Evolutionary conservation across 495 filamentous ascomycete species (phyloP).

Genomic region (Xylaria bambusicola): DNA sequence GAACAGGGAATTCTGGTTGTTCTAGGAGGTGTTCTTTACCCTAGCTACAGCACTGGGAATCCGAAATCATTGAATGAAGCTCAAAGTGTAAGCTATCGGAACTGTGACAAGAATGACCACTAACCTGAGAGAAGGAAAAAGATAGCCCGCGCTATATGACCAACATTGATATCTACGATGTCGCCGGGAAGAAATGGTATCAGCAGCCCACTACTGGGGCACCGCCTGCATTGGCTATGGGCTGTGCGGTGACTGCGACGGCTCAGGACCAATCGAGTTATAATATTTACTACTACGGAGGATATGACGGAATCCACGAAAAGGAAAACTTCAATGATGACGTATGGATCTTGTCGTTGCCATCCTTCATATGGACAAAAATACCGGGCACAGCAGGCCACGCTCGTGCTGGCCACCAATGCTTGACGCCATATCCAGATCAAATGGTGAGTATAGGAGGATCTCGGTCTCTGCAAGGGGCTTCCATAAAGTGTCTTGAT

Average conservation of each 20-base stretch:
- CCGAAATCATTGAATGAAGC: conserved; percentile 37
- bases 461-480: conserved; percentile 25
- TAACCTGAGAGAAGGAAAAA: conserved; percentile 31
- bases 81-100: conserved; percentile 43
- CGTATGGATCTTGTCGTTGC: conserved; percentile 73
- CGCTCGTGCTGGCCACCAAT: conserved; percentile 64
- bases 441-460: conserved; percentile 76
- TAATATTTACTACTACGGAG: conserved; percentile 78
- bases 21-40: conserved; percentile 66
- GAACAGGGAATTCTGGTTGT: conserved; percentile 63
- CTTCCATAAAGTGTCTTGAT: conserved; percentile 46
- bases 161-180: conserved; percentile 69
- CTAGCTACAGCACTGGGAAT: conserved; percentile 35
- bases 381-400: conserved; percentile 50
- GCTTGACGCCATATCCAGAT: conserved; percentile 68
- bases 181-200: conserved; percentile 59
- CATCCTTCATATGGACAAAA: conserved; percentile 75
- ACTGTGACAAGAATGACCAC: not conserved
- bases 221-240: conserved; percentile 57
- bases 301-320: conserved; percentile 55
- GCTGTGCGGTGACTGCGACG: conserved; percentile 66
- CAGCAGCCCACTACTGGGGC: conserved; percentile 60
- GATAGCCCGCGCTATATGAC: conserved; percentile 62
- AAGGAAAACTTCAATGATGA: conserved; percentile 55
- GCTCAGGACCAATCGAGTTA: conserved; percentile 63